Base-by-base conservation (phyloP, 2,329 filamentous ascomycete genomes). In the Talaromyces sp. region DNA sequence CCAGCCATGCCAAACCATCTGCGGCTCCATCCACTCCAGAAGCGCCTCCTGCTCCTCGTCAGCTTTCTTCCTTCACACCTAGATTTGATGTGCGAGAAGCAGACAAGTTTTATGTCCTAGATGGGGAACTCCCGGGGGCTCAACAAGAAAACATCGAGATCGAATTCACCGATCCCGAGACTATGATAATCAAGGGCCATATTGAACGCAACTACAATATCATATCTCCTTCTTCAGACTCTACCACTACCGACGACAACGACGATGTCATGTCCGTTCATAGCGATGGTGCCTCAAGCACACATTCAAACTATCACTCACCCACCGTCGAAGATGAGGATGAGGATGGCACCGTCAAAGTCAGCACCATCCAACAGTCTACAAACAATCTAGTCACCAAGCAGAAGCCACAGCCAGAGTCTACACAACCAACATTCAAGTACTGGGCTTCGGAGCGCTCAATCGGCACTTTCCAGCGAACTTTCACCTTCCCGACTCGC, bases 361-460 rank as follows among this genome's bases (percentile, higher is more conserved):
- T 54, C 40, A 50, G n/a, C 37, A 28, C 48, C 9, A 10, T 39
- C 31, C 15, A 13, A 25, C 19, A 17, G 39, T 19, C 28, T 17
- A 41, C 31, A 36, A 56, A 15, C 52, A 64, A 56, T 19, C n/a
- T 63, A 15, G 53, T 25, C 53, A 28, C 43, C n/a, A 41, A 41
- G 54, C 53, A 35, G 37, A 19, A 55, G 41, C 37, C 8, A 40
- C 52, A 25, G 52, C 28, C 45, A 48, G 45, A 35, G 13, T 28
- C n/a, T 48, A 10, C 31, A 15, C 53, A 64, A 48, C 53, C 61
- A 19, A 57, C 62, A 46, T 69, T 71, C 60, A 78, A 77, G 64
- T 84, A 81, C 71, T 84, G 81, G 81, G 74, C 82, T 45, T 78
- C 75, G 50, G 83, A 85, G 69, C 81, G 83, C 62, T 79, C 77